Evolutionary conservation across 768 basidiomycete species (phyloP).

Genomic region (Tulasnella sp.): DNA sequence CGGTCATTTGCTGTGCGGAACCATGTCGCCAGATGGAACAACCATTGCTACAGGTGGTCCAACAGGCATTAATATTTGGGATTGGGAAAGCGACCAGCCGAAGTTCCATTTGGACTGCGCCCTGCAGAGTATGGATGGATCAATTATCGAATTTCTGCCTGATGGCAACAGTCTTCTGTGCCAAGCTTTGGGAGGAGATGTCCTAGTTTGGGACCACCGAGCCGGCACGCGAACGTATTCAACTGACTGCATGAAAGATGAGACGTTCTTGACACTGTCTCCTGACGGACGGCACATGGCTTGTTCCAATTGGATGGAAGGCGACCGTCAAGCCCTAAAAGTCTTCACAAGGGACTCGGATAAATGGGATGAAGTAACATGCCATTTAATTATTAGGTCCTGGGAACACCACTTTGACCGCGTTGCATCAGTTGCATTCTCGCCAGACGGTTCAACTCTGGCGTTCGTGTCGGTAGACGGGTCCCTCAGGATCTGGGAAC

Average conservation of each 20-base stretch:
- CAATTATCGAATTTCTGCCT: background rate
- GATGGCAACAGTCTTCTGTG: background rate
- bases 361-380: background rate
- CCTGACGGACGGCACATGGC: too few species aligned
- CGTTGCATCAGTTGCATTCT: background rate
- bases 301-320: too few species aligned
- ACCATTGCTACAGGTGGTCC: background rate
- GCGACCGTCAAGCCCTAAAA: too few species aligned
- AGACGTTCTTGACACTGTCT: too few species aligned
- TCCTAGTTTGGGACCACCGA: too few species aligned
- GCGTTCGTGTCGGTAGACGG: background rate
- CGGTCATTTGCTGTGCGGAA: background rate
- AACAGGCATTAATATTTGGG: background rate
- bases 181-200: too few species aligned
- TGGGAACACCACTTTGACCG: background rate
- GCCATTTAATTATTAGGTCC: background rate
- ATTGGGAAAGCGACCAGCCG: background rate
- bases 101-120: background rate
- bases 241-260: too few species aligned
- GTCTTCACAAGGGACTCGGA: background rate
- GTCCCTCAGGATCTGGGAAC: background rate
- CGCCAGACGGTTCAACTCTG: background rate
- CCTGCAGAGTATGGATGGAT: background rate
- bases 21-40: background rate
- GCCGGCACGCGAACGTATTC: too few species aligned